Percentiles rank a stretch among this genome's conserved stretches.
These are phyloP conservation scores for Stephania japonica DNA, from an alignment of 164 flowering plant genomes.

Conservation along the genomic window DNA sequence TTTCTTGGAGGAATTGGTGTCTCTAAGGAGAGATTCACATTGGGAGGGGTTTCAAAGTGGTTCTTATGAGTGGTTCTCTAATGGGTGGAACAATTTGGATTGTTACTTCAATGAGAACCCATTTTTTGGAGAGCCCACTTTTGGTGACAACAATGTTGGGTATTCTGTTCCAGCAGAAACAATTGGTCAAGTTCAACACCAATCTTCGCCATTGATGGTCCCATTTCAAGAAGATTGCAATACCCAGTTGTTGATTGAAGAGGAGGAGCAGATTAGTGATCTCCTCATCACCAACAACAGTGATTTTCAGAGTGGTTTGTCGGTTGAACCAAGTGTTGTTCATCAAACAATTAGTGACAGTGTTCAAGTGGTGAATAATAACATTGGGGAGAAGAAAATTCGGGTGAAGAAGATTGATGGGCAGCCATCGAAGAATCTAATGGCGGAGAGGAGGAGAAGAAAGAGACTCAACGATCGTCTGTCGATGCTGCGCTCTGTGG, in stretches of 20 bases:
- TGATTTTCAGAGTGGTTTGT: constrained; percentile 24
- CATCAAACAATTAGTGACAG: neutral
- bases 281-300: neutral
- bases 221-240: constrained; percentile 29
- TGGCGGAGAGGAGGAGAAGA: constrained; percentile 92
- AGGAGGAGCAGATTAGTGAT: constrained; percentile 1
- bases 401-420: constrained; percentile 55
- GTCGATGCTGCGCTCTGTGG: constrained; percentile 89
- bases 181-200: neutral
- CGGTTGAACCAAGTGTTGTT: neutral
- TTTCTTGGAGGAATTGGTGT: constrained; percentile 51
- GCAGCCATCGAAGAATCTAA: constrained; percentile 86
- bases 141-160: too few species aligned
- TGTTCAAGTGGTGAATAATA: constrained; percentile 1
- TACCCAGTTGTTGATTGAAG: constrained; percentile 15
- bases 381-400: constrained; percentile 33
- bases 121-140: neutral
- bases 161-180: too few species aligned
- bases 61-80: too few species aligned
- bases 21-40: constrained; percentile 28
- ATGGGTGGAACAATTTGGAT: constrained; percentile 16
- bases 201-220: constrained; percentile 13
- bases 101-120: constrained; percentile 34
- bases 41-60: constrained; percentile 24
- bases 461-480: constrained; percentile 89